Evolutionary conservation across 202 grass and related monocot species (phyloP), one percentile per base, ranked within the genome.

Genomic region (Alloteropsis angusta): DNA sequence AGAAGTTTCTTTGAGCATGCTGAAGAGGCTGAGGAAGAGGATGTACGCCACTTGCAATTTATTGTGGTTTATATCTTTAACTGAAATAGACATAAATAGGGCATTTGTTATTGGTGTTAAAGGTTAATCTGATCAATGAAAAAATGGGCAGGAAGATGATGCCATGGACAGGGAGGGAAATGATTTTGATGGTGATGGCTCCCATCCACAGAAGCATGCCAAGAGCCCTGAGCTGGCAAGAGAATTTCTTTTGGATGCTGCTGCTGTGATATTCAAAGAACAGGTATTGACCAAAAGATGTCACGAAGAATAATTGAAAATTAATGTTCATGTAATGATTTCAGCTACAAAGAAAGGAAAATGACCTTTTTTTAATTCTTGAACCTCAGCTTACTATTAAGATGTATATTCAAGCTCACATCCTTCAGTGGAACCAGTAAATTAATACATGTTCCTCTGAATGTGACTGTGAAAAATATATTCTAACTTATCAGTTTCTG

Each of bases 181-280:
- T 89, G 92, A 95, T 74, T 74, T 93, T 85, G 92, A 98, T 38
- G 65, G 84, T 62, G 84, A 91, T 76, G 84, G 84, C 19, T 87
- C 86, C 65, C 92, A 91, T 68, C 90, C 96, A 49, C 92, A 93
- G 76, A 98, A 89, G 83, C 96, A 98, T 80, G 96, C 96, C 45
- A 98, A 95, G 82, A 98, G 96, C 77, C 96, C 96, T 84, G 96
- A 98, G 83, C 88, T 95, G 79, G 92, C 96, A 76, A 91, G 92
- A 83, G 96, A 98, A 80, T 98, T 98, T 83, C 92, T 98, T 77
- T 80, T 98, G 73, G 92, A 98, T 87, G 87, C 96, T 54, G 96
- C 89, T 79, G 91, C 90, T 22, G 86, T 98, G 39, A 98, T 98
- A 77, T 98, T 98, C 72, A 98, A 98, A 89, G 89, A 95, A 87